Base-by-base conservation (phyloP, 2,329 filamentous ascomycete genomes). In the Curvularia verruculosa region DNA sequence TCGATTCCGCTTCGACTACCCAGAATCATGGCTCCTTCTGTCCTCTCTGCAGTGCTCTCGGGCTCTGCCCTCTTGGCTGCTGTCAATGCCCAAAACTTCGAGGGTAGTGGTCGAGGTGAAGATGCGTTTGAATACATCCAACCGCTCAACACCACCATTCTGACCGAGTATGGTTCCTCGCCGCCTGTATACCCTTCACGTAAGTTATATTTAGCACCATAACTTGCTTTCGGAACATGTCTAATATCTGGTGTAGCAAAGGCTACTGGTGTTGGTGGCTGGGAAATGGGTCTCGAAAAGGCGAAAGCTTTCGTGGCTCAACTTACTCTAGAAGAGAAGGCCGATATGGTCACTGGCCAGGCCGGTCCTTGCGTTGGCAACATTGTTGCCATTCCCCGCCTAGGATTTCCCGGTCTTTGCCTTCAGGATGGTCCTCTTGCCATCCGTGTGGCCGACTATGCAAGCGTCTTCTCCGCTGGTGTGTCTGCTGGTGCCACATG, bases 301-400 rank as follows among this genome's bases (percentile, higher is more conserved):
- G 72, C 71, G n/a, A 65, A 65, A 55, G 71, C 64, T 15, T 74
- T 71, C 29, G 61, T 73, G 23, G 65, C 65, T 15, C 62, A 74
- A 47, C 64, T 75, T 24, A 70, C 69, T 4, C 44, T 69, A 2
- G 70, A 73, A 12, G 72, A 75, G 57, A 74, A 75, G 61, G 65
- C 71, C 10, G 67, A 70, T 13, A 73, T 75, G 67, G 69, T 74
- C 37, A 75, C 72, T 21, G 72, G 72, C 43, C 64, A 66, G 87
- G 64, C 65, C 29, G 72, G 71, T 19, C 69, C 70, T 10, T 94
- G 90, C 62, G 86, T 88, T 29, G 69, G 89, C 7, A 72, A 77
- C 63, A 76, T 75, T 48, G 73, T 73, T 58, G 67, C 68, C 48
- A 75, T 79, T 39, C 68, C 71, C 29, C 69, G 76, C 29, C 66